phyloP scores from a whole-genome alignment of 1,284 basidiomycete genomes.

The Xerocomus amazonicus region DNA sequence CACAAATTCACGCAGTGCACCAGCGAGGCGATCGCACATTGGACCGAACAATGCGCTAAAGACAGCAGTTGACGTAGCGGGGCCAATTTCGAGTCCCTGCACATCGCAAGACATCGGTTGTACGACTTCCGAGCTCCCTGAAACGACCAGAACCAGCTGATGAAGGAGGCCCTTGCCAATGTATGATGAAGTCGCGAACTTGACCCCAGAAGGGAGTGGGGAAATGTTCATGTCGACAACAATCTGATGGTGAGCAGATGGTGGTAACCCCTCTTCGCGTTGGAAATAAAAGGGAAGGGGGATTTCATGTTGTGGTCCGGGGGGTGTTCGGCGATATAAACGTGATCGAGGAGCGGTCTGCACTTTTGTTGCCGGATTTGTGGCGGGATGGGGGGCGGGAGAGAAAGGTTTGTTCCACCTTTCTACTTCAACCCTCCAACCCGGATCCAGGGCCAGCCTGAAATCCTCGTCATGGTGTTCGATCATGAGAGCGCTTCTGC shows the following conservation, averaged over 20 bases:
- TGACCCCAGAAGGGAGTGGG: conserved; percentile 47
- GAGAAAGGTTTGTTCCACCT: conserved; percentile 30
- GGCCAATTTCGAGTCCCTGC: conserved; percentile 40
- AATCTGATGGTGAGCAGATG: conserved; percentile 23
- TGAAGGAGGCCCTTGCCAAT: conserved; percentile 55
- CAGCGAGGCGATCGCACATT: conserved; percentile 43
- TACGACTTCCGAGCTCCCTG: conserved; percentile 24
- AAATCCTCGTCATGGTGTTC: conserved; percentile 44
- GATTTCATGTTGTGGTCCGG: conserved; percentile 11
- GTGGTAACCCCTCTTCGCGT: conserved; percentile 5
- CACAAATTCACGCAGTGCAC: conserved; percentile 34
- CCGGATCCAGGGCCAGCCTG: conserved; percentile 42
- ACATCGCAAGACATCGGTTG: conserved; percentile 31
- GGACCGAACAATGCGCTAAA: conserved; percentile 41
- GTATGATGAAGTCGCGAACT: conserved; percentile 48
- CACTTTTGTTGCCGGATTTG: background rate
- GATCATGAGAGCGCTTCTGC: conserved; percentile 21
- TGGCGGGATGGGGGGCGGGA: conserved; percentile 13
- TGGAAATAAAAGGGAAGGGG: conserved; percentile 16
- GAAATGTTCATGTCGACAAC: conserved; percentile 48
- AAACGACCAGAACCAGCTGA: conserved; percentile 44
- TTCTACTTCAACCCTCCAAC: conserved; percentile 33
- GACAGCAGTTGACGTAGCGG: conserved; percentile 35
- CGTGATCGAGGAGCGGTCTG: conserved; percentile 10
- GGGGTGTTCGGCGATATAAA: conserved; percentile 15